These are phyloP conservation scores for Fusarium virguliforme DNA, from an alignment of 2,329 filamentous ascomycete species.

Conservation along the genomic window DNA sequence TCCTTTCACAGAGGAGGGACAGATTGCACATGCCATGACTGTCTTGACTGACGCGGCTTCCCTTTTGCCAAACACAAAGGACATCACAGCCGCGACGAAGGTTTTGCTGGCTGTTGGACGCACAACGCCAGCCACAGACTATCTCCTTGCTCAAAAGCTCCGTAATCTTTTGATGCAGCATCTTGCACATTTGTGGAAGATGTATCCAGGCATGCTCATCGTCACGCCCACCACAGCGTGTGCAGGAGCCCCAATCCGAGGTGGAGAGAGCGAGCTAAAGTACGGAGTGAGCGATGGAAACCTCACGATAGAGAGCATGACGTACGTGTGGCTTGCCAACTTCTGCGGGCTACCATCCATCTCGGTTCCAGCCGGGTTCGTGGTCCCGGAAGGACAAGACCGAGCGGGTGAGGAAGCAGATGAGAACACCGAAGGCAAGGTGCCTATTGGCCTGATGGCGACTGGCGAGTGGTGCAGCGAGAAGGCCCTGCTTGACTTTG, in stretches of 20 bases:
- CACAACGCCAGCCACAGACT: constrained; percentile 75
- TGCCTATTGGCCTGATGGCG: constrained; percentile 70
- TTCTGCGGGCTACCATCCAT: constrained; percentile 65
- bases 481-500: constrained; percentile 64
- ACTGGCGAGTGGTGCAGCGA: constrained; percentile 70
- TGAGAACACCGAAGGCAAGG: constrained; percentile 56
- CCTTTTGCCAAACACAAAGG: constrained; percentile 63
- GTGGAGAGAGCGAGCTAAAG: constrained; percentile 54
- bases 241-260: constrained; percentile 62
- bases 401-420: constrained; percentile 52
- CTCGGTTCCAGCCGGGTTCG: constrained; percentile 62
- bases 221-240: constrained; percentile 76
- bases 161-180: constrained; percentile 81
- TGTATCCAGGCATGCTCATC: constrained; percentile 78
- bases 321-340: constrained; percentile 67
- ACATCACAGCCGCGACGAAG: constrained; percentile 73
- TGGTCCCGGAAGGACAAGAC: constrained; percentile 55
- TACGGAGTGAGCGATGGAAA: constrained; percentile 64
- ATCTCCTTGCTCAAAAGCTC: constrained; percentile 78
- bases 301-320: constrained; percentile 63
- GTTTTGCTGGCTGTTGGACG: constrained; percentile 76
- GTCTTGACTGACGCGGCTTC: constrained; percentile 76
- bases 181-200: constrained; percentile 75
- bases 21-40: constrained; percentile 81
- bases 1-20: constrained; percentile 73